Evolutionary conservation across 2,329 filamentous ascomycete genomes (phyloP).

Genomic region (Nemania diffusa): DNA sequence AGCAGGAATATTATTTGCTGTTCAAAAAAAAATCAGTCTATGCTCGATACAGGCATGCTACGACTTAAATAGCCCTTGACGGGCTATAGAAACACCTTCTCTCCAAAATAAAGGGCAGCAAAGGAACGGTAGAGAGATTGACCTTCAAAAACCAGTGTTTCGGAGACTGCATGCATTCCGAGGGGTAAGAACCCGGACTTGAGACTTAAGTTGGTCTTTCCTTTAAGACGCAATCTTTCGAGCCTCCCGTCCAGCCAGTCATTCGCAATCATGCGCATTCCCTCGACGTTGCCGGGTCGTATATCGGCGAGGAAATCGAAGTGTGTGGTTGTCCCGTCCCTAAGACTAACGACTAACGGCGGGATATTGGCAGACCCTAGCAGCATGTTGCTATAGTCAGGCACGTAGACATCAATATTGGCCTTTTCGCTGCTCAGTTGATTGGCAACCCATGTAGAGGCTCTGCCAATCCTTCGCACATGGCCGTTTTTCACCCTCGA

Average conservation of each 20-base stretch:
- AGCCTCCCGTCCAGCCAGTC: conserved; percentile 88
- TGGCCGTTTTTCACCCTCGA: conserved; percentile 76
- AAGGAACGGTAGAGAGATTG: conserved; percentile 74
- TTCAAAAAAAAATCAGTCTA: conserved; percentile 55
- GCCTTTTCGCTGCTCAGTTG: conserved; percentile 80
- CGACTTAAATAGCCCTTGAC: conserved; percentile 33
- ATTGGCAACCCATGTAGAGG: conserved; percentile 82
- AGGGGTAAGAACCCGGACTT: conserved; percentile 83
- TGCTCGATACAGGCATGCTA: conserved; percentile 12
- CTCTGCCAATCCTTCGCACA: conserved; percentile 78
- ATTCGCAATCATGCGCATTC: conserved; percentile 82
- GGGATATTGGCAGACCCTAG: conserved; percentile 83
- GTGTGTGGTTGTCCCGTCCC: conserved; percentile 79
- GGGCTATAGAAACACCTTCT: conserved; percentile 60
- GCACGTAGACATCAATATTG: conserved; percentile 79
- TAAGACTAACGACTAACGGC: conserved; percentile 77
- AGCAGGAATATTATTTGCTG: conserved; percentile 76
- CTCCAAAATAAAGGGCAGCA: conserved; percentile 69
- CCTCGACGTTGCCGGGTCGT: conserved; percentile 78
- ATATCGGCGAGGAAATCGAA: conserved; percentile 84
- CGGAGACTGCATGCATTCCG: conserved; percentile 78
- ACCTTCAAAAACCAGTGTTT: conserved; percentile 86
- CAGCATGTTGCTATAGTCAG: conserved; percentile 81
- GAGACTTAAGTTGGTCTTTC: conserved; percentile 76
- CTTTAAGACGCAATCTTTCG: conserved; percentile 75